Evolutionary conservation across 768 basidiomycete genomes (phyloP).

Genomic region (Psilocybe cubensis): DNA sequence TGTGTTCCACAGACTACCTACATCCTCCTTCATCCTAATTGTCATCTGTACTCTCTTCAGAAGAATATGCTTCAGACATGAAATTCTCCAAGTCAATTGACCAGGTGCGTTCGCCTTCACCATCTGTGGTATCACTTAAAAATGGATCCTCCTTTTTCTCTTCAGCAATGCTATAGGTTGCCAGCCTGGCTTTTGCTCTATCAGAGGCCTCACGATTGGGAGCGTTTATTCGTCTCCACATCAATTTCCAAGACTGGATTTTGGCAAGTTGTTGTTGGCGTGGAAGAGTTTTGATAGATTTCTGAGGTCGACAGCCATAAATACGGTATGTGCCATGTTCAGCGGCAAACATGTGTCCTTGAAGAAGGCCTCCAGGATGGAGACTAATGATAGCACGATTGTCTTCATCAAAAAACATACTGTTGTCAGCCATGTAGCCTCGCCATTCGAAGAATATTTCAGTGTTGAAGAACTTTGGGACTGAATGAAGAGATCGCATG

Average conservation of each 20-base stretch:
- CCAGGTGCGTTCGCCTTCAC: not conserved
- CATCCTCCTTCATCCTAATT: not conserved
- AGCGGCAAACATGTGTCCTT: constrained; percentile 18
- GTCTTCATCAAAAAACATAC: constrained; percentile 17
- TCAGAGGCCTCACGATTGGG: constrained; percentile 13
- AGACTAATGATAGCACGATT: constrained; percentile 26
- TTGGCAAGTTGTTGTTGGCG: not conserved
- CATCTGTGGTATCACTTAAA: constrained; percentile 20
- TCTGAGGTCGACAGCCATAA: constrained; percentile 13
- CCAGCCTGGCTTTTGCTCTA: no score
- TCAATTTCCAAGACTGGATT: constrained; percentile 23
- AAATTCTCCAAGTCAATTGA: not conserved
- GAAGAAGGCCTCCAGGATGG: constrained; percentile 23
- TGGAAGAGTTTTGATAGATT: not conserved
- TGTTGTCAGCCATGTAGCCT: constrained; percentile 21
- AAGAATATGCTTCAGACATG: not conserved
- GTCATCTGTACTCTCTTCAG: not conserved
- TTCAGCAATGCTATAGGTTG: no score
- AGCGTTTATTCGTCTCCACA: constrained; percentile 19
- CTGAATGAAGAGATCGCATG: constrained; percentile 19
- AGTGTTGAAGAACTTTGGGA: constrained; percentile 14
- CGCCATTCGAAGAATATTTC: constrained; percentile 23
- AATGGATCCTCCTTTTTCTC: constrained; percentile 14
- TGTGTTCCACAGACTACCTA: no score
- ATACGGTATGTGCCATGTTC: constrained; percentile 20